Base-by-base conservation (phyloP, 2,329 filamentous ascomycete genomes). In the Colletotrichum magnum region DNA sequence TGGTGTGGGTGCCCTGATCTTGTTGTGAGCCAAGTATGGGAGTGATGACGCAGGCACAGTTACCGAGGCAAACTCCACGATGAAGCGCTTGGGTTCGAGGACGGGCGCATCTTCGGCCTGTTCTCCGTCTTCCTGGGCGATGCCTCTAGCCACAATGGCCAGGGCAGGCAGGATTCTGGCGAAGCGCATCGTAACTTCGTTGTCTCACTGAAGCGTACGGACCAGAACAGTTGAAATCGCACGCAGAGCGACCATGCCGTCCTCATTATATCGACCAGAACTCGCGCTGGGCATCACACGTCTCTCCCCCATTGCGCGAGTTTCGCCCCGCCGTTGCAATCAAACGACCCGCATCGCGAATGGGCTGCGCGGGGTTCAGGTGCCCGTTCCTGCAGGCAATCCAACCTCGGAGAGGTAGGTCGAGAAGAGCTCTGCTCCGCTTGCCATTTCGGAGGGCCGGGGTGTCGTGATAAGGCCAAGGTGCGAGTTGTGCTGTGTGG, bases 341-440 rank as follows among this genome's bases (percentile, higher is more conserved):
- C 56, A 51, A 47, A 16, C 45, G 50, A 60, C 57, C 48, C 63
- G 41, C 61, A 65, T 54, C 18, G 10, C 21, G 21, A 50, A 3
- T 4, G 47, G 61, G 50, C 32, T 36, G 24, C 43, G 26, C 24
- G 61, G 61, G 12, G 4, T 15, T 16, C 59, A 26, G 24, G 54
- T 36, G 60, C 54, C 59, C 48, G 66, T 51, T 47, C 61, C 48
- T 69, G 61, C 54, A 56, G 45, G 43, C 13, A 50, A 51, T 21
- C 66, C 66, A 66, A 57, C 6, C 61, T 60, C 48, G 56, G 66
- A 69, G 28, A 60, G 66, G 66, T 21, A 69, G 56, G 66, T 69
- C 61, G 50, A 45, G 56, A 65, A 56, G n/a, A 24, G 39, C 13
- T 1, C 54, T 12, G 32, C 43, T 52, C 61, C 43, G 61, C 24